Conservation (phyloP, 169 alveolate species). For the Plasmodium vivax region DNA sequence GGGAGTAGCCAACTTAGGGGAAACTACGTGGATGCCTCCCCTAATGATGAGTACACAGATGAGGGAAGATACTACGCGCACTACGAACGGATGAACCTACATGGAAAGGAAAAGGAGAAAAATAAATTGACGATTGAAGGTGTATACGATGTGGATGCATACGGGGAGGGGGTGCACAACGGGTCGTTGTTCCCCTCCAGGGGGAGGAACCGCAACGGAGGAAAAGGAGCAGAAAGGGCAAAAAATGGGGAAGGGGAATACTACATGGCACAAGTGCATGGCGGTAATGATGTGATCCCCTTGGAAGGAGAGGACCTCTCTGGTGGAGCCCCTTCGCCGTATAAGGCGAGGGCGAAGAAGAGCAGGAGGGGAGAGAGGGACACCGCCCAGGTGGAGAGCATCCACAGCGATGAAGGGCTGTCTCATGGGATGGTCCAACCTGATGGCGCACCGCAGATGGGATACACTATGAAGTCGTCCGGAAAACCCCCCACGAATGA, state of each 20-base stretch:
- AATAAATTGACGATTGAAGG: neutral
- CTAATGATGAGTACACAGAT: neutral
- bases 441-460: neutral
- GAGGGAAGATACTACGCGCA: neutral
- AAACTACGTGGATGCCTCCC: neutral
- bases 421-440: neutral
- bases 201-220: neutral
- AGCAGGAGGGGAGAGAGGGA: neutral
- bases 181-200: neutral
- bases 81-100: neutral
- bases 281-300: neutral
- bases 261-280: neutral
- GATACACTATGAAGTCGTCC: neutral
- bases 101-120: neutral
- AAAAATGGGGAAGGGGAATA: neutral
- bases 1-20: neutral
- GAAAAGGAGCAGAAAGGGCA: neutral
- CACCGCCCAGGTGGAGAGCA: neutral
- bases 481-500: neutral
- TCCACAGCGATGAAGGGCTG: neutral
- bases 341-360: neutral
- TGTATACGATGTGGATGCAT: neutral
- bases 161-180: neutral
- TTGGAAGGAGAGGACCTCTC: neutral
- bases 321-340: neutral